phyloP scores from a whole-genome alignment of 768 basidiomycete genomes.

The Amanita muscaria region DNA sequence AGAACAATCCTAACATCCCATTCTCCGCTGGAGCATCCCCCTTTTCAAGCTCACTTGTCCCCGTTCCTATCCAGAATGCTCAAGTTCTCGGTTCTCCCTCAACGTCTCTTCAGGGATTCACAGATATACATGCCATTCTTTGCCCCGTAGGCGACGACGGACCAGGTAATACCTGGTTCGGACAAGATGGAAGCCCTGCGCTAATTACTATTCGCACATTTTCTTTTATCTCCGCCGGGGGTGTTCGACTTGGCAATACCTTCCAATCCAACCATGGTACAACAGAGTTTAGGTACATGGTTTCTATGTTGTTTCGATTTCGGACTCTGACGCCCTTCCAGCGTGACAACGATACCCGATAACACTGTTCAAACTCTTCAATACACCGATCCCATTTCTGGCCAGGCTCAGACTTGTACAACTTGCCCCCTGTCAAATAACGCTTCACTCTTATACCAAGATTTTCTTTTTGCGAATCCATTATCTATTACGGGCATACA shows the following conservation, averaged over 20 bases:
- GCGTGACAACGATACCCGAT: conserved; percentile 84
- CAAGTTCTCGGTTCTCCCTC: conserved; percentile 52
- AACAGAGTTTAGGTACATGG: conserved; percentile 68
- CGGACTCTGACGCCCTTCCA: conserved; percentile 21
- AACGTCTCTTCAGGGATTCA: conserved; percentile 49
- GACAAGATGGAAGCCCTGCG: conserved; percentile 57
- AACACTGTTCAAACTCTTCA: conserved; percentile 70
- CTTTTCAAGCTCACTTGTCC: conserved; percentile 85
- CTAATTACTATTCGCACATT: conserved; percentile 74
- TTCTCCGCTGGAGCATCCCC: conserved; percentile 75
- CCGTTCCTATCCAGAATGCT: conserved; percentile 59
- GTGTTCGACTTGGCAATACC: conserved; percentile 88
- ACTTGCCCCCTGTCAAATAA: conserved; percentile 78
- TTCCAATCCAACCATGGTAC: conserved; percentile 76
- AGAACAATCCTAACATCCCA: conserved; percentile 81
- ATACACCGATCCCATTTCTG: conserved; percentile 70
- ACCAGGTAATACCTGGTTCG: conserved; percentile 79
- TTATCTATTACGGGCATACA: conserved; percentile 82
- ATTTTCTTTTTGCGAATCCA: conserved; percentile 71
- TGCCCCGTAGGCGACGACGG: conserved; percentile 84
- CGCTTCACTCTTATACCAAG: conserved; percentile 75
- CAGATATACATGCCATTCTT: conserved; percentile 58
- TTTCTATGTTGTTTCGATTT: conserved; percentile 2
- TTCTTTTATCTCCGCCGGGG: conserved; percentile 62
- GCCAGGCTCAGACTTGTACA: conserved; percentile 68